Conservation (phyloP, 306 rosid genomes). For the Adenanthera pavonina region DNA sequence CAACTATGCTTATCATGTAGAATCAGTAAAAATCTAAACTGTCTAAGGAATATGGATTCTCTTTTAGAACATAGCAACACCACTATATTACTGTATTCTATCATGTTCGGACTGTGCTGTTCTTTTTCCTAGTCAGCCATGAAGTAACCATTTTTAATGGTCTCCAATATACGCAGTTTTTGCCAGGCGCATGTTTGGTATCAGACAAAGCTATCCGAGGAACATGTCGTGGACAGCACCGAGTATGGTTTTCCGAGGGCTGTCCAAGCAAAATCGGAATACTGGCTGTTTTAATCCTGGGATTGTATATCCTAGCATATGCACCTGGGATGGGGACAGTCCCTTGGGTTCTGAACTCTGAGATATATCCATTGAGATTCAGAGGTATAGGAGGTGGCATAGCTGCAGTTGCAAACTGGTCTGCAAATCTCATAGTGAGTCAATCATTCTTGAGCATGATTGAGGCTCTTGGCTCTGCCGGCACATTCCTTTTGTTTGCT, state of each 20-base stretch:
- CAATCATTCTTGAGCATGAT: conserved; percentile 72
- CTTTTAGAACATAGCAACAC: too few relatives aligned
- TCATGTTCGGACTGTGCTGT: too few relatives aligned
- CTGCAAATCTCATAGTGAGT: conserved; percentile 70
- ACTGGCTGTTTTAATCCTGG: conserved; percentile 68
- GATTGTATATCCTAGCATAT: conserved; percentile 66
- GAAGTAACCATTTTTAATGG: not conserved
- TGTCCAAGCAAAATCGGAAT: conserved; percentile 78
- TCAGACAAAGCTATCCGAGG: conserved; percentile 41
- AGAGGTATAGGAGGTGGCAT: conserved; percentile 85
- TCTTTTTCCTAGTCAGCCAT: not conserved
- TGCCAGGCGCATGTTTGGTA: conserved; percentile 78
- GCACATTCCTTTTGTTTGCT: conserved; percentile 79
- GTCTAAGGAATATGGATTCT: too few relatives aligned
- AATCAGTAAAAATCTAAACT: not conserved
- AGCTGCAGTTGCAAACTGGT: conserved; percentile 85
- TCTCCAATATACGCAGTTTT: conserved; percentile 45
- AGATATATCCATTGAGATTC: conserved; percentile 77
- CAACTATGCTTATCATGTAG: not conserved
- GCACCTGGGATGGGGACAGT: conserved; percentile 86
- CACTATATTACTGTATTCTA: too few relatives aligned
- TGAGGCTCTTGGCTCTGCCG: conserved; percentile 57
- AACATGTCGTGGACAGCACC: conserved; percentile 43
- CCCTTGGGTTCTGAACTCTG: conserved; percentile 87
- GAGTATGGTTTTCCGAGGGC: conserved; percentile 74